phyloP scores from a whole-genome alignment of 176 grass and related monocot genomes.

The Areca catechu region DNA sequence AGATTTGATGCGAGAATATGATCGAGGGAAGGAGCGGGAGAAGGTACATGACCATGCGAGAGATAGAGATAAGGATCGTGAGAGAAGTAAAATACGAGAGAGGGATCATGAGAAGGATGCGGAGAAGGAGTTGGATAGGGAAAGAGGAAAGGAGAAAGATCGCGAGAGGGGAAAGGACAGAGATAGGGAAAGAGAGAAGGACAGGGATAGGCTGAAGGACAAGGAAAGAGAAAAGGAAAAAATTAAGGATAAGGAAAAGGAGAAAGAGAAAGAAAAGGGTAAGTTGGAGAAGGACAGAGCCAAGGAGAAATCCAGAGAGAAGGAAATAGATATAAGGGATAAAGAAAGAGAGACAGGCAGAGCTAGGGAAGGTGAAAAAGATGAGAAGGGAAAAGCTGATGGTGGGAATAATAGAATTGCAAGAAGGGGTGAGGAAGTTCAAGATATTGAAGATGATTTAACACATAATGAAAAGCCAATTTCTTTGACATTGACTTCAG shows the following conservation, averaged over 20 bases:
- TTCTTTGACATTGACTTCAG: conserved; percentile 9
- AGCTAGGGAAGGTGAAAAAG: conserved; percentile 19
- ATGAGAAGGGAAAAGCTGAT: conserved; percentile 28
- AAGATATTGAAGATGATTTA: background rate
- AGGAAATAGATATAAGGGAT: conserved; percentile 27
- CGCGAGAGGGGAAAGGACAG: conserved; percentile 8
- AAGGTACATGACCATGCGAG: background rate
- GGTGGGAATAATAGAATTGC: background rate
- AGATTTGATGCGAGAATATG: conserved; percentile 2
- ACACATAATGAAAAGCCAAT: background rate
- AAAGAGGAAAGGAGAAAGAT: conserved; percentile 14
- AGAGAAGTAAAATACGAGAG: conserved; percentile 9
- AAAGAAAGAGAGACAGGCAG: conserved; percentile 12
- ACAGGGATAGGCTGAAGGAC: background rate
- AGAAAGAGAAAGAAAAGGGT: conserved; percentile 13
- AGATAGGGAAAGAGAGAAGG: conserved; percentile 22
- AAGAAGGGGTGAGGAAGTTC: background rate
- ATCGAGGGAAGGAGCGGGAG: background rate
- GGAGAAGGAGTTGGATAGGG: conserved; percentile 10
- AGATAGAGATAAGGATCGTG: conserved; percentile 5
- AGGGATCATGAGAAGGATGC: conserved; percentile 8
- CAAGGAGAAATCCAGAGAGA: conserved; percentile 6
- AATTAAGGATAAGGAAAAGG: conserved; percentile 45
- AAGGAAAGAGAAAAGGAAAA: conserved; percentile 42
- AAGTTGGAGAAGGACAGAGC: conserved; percentile 1